phyloP scores from a whole-genome alignment of 805 yeast genomes.

The Lipomyces mesembrius region DNA sequence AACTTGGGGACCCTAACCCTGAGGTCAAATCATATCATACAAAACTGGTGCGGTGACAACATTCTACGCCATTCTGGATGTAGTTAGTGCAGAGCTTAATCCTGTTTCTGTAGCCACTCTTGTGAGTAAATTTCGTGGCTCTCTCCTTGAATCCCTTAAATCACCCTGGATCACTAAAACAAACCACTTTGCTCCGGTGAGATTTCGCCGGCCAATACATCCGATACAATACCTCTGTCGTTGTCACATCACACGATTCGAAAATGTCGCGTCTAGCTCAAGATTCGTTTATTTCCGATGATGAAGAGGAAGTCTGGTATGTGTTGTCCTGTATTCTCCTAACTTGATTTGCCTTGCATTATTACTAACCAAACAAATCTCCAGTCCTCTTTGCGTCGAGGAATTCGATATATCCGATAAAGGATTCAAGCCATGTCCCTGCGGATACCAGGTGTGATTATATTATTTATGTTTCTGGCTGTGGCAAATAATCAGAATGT shows the following conservation, averaged over 20 bases:
- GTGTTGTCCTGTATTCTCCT: constrained; percentile 38
- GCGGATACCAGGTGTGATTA: constrained; percentile 66
- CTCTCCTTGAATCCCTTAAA: not conserved
- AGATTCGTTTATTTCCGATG: constrained; percentile 59
- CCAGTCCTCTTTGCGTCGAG: constrained; percentile 92
- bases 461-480: not conserved
- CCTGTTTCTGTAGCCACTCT: not conserved
- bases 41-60: too few species aligned
- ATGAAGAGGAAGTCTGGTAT: constrained; percentile 75
- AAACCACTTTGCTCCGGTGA: not conserved
- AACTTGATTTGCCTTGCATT: constrained; percentile 2
- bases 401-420: constrained; percentile 96
- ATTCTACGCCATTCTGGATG: too few species aligned
- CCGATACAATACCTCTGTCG: not conserved
- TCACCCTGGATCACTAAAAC: not conserved
- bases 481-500: not conserved
- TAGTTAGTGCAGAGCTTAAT: not conserved
- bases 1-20: not conserved
- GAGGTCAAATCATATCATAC: too few species aligned
- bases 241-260: not conserved
- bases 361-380: constrained; percentile 40
- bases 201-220: not conserved
- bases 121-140: not conserved
- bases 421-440: constrained; percentile 98
- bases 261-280: constrained; percentile 37